These are phyloP conservation scores for Penicillium parvum DNA, from an alignment of 495 filamentous ascomycete genomes.

Conservation along the genomic window DNA sequence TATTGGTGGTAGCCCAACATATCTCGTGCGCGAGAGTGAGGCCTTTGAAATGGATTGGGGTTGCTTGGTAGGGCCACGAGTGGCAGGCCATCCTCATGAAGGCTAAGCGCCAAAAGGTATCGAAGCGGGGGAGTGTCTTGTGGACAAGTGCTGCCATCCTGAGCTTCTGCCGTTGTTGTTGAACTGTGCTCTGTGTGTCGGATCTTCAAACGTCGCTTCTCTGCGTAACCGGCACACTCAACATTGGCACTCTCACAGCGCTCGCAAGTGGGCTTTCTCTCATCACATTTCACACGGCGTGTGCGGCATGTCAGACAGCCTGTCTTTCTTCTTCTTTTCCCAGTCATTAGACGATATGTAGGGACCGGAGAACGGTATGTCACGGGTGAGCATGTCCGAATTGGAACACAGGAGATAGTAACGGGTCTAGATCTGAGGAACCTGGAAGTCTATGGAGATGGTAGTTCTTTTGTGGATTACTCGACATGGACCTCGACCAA, in stretches of 20 bases:
- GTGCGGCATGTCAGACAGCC: constrained; percentile 10
- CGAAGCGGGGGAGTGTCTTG: no score
- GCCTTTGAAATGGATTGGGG: constrained; percentile 5
- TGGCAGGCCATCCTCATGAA: constrained; percentile 5
- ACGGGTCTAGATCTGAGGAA: no score
- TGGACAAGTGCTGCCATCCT: no score
- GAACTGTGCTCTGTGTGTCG: neutral
- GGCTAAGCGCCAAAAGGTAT: no score
- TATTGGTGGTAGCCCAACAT: constrained; percentile 8
- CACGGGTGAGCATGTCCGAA: no score
- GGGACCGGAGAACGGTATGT: no score
- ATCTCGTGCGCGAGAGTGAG: constrained; percentile 7
- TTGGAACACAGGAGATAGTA: no score
- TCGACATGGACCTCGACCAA: no score
- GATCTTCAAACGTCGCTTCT: constrained; percentile 3
- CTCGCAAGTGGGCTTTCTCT: constrained; percentile 6
- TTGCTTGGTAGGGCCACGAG: constrained; percentile 4
- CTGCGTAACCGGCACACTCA: constrained; percentile 7
- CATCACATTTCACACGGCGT: constrained; percentile 7
- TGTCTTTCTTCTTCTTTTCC: constrained; percentile 4
- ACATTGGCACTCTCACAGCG: constrained; percentile 8
- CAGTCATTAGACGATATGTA: no score
- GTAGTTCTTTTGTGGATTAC: no score
- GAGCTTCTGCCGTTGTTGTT: no score
- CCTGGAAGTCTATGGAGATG: no score